Evolutionary conservation across 1,139 yeast species (phyloP), one percentile per base, ranked within the genome.

Genomic region (Nakaseomyces glabratus): DNA sequence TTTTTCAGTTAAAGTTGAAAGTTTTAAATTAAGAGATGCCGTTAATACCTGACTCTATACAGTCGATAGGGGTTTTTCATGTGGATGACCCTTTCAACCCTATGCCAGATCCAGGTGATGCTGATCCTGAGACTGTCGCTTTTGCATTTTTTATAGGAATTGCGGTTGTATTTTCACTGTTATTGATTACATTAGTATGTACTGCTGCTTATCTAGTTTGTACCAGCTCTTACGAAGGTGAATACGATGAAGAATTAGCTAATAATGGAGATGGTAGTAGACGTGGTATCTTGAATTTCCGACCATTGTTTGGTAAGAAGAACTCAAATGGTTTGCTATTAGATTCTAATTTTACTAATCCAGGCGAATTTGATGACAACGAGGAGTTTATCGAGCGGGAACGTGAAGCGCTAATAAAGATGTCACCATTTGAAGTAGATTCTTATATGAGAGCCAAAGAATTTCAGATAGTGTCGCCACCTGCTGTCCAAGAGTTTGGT

Each of bases 401-500:
- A 35, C 43, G 43, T 1, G 42, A 43, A 12, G 60, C 53, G 23
- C 42, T 64, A 4, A 56, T 60, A 3, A 54, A 55, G 31, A 48
- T 65, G 52, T 51, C 63, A 0, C 38, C 41, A 1, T 48, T 47
- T 28, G 68, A 65, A 36, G 48, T 58, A 28, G 57, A 53, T 14
- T 44, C 49, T 11, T 68, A 68, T 40, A 38, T 50, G 8, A 47
- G 65, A 17, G 61, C 62, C 0, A 58, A 58, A 36, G 59, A 54
- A 20, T 69, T 63, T 41, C 65, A 60, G 39, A 46, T 47, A 19
- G 39, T 47, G 10, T 50, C 61, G 36, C 65, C 68, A 8, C 73
- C 74, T 1, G 38, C 49, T 5, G 59, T 68, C 2, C 54, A 58
- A 31, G 61, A 63, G 9, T 56, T 65, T 42, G 68, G 68, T 2